These are phyloP conservation scores for Diutina rugosa DNA, from an alignment of 1,139 yeast species.

Conservation along the genomic window DNA sequence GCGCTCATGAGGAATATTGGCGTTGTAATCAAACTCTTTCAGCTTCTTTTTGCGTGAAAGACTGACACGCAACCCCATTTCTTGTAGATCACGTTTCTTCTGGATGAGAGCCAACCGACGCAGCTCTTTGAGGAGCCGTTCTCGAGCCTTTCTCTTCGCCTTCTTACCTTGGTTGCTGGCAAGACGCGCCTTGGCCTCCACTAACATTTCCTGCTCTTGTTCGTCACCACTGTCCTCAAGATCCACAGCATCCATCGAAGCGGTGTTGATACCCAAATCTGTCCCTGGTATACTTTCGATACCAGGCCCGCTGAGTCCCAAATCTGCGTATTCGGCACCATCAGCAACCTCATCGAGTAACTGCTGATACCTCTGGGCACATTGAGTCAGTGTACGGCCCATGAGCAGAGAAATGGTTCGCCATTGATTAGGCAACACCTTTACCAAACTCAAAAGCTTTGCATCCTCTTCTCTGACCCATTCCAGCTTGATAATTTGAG, in stretches of 20 bases:
- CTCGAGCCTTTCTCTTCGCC: slow-evolving; percentile 84
- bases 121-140: slow-evolving; percentile 62
- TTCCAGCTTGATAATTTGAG: slow-evolving; percentile 44
- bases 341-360: slow-evolving; percentile 43
- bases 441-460: slow-evolving; percentile 51
- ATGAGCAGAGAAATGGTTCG: slow-evolving; percentile 69
- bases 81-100: slow-evolving; percentile 73
- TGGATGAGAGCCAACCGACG: slow-evolving; percentile 66
- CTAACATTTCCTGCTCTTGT: slow-evolving; percentile 83
- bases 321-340: slow-evolving; percentile 9
- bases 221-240: slow-evolving; percentile 48
- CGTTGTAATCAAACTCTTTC: slow-evolving; percentile 68
- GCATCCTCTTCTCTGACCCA: slow-evolving; percentile 79
- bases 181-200: slow-evolving; percentile 85
- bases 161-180: slow-evolving; percentile 93
- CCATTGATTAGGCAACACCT: slow-evolving; percentile 87
- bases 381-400: slow-evolving; percentile 79
- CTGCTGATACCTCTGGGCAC: slow-evolving; percentile 77
- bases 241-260: neutral
- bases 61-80: slow-evolving; percentile 63
- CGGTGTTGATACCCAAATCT: neutral
- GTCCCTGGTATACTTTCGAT: slow-evolving; percentile 36
- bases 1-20: slow-evolving; percentile 69
- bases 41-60: slow-evolving; percentile 39
- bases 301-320: slow-evolving; percentile 36